These are phyloP conservation scores for Acanthamoeba royreba DNA, from an alignment of 208 protist genomes.

Conservation along the genomic window DNA sequence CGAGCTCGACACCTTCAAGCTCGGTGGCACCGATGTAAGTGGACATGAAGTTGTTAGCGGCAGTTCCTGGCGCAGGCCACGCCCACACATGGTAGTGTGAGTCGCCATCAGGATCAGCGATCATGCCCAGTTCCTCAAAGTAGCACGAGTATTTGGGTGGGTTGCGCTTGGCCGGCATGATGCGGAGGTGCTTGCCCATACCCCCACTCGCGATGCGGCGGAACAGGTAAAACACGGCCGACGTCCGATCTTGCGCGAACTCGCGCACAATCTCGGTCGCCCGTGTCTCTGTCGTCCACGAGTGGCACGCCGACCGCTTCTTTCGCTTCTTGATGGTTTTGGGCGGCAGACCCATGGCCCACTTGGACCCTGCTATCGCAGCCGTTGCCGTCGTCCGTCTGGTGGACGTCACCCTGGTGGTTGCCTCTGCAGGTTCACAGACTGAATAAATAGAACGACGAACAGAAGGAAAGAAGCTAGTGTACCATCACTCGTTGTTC, in stretches of 20 bases:
- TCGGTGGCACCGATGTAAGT: neutral
- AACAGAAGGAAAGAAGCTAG: too few species aligned
- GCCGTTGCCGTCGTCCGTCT: too few species aligned
- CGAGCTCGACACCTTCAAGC: neutral
- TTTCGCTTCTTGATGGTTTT: neutral
- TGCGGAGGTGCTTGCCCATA: constrained; percentile 1
- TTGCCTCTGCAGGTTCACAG: too few species aligned
- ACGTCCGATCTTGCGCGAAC: neutral
- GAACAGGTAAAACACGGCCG: constrained; percentile 1
- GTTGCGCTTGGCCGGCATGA: constrained; percentile 1
- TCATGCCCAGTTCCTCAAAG: constrained; percentile 26
- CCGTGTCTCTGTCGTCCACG: neutral
- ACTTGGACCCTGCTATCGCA: too few species aligned
- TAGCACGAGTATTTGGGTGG: neutral
- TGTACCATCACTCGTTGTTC: too few species aligned
- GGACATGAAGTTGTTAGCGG: neutral
- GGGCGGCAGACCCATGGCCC: too few species aligned
- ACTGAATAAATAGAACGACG: too few species aligned
- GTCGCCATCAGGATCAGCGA: neutral
- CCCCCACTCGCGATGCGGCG: neutral
- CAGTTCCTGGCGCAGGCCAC: neutral
- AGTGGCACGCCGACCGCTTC: neutral
- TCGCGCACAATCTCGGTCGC: neutral
- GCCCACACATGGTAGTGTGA: constrained; percentile 34
- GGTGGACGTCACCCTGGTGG: too few species aligned